Evolutionary conservation across 139 green algal genomes (phyloP), one percentile per base, ranked within the genome.

Genomic region (Pleodorina starrii): DNA sequence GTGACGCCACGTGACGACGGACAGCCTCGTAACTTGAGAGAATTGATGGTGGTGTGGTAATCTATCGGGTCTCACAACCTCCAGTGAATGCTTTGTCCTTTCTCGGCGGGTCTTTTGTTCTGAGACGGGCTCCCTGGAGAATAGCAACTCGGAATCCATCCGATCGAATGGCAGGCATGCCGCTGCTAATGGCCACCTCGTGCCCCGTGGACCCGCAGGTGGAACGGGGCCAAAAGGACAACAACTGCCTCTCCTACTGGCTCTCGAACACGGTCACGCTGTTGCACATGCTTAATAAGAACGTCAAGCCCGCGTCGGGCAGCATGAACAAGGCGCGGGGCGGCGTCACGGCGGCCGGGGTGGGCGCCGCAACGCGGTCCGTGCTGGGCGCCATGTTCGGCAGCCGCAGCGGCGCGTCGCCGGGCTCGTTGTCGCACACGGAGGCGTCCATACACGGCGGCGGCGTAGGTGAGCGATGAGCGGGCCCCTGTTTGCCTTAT

Each of bases 201-300:
- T n/a, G n/a, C n/a, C n/a, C n/a, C n/a, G n/a, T n/a, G n/a, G 48
- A 21, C 48, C 48, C 12, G 48, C 95, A 97, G 89, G 97, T 98
- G 78, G 96, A 99, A 93, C 80, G 90, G 48, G 94, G 97, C 84
- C 95, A 98, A 87, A 96, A 99, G 57, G 95, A 98, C 94, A 98
- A 99, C 89, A 93, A 89, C 21, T 93, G 91, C 88, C 94, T 99
- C 12, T 88, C 95, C 50, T 99, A 99, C 95, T 99, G 98, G 96
- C 94, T 99, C 1, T 96, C 94, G 83, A 99, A 99, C 94, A 99
- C 97, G 1, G 96, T 98, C 46, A 98, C 98, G 73, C 96, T 99
- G 87, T 95, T 99, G 48, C 95, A 97, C 91, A 94, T 99, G 90
- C 95, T 99, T 89, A 98, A 99, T 85, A 95, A 95, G 91, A 98